Evolutionary conservation across 768 basidiomycete species (phyloP).

Genomic region (Pleurotus sapidus): DNA sequence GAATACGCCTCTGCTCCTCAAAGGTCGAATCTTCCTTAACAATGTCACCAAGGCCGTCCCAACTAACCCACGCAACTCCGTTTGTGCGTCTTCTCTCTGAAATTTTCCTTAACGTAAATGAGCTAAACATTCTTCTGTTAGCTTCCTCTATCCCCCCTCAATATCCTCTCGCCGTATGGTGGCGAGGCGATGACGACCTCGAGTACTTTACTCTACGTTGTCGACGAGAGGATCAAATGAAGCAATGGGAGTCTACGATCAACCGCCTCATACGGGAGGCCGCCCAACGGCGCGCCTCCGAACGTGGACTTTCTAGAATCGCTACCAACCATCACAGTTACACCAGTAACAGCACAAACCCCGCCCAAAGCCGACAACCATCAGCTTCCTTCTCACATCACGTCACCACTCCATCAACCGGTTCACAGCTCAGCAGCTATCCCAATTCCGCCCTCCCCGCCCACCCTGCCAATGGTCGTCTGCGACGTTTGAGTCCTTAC

Average conservation of each 20-base stretch:
- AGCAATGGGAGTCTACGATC: conserved; percentile 89
- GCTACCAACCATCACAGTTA: conserved; percentile 21
- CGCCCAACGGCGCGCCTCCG: conserved; percentile 65
- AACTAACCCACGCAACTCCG: conserved; percentile 50
- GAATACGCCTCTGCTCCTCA: conserved; percentile 80
- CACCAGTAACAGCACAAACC: conserved; percentile 44
- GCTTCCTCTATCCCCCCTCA: conserved; percentile 51
- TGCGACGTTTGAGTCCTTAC: conserved; percentile 27
- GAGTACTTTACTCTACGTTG: conserved; percentile 96
- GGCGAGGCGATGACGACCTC: conserved; percentile 90
- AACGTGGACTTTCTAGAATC: conserved; percentile 58
- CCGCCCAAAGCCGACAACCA: conserved; percentile 28
- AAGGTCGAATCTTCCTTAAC: conserved; percentile 95
- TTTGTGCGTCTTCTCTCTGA: conserved; percentile 43
- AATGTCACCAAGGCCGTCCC: conserved; percentile 87
- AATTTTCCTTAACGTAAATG: conserved; percentile 9
- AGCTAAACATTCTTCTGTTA: conserved; percentile 17
- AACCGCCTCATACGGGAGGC: conserved; percentile 83
- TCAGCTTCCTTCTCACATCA: conserved; percentile 31
- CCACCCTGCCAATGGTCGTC: conserved; percentile 30
- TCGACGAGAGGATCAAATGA: conserved; percentile 87
- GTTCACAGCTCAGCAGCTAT: conserved; percentile 18
- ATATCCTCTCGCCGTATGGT: conserved; percentile 87
- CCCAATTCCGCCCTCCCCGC: conserved; percentile 25
- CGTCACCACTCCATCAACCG: conserved; percentile 19